Percentiles rank a stretch among this genome's conserved stretches.
Evolutionary conservation across 2,329 filamentous ascomycete genomes (phyloP).

Genomic region (Fusarium buharicum): DNA sequence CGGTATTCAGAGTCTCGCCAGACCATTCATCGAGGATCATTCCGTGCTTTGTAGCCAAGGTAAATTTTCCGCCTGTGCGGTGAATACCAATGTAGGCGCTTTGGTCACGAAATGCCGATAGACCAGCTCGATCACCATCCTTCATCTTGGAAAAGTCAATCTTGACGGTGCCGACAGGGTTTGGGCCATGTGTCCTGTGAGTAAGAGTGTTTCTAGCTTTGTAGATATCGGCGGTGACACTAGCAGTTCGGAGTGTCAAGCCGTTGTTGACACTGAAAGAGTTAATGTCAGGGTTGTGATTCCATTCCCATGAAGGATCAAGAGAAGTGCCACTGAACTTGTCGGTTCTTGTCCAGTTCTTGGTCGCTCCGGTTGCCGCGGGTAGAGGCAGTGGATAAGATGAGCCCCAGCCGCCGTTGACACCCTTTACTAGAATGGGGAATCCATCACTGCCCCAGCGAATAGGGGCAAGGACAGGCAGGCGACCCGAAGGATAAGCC

Average conservation of each 20-base stretch:
- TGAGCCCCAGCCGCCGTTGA: constrained; percentile 59
- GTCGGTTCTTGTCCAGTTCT: constrained; percentile 54
- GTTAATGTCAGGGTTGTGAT: constrained; percentile 66
- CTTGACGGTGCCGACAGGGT: constrained; percentile 59
- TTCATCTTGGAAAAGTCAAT: constrained; percentile 61
- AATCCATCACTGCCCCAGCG: constrained; percentile 64
- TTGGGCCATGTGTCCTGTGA: constrained; percentile 58
- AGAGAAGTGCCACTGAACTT: constrained; percentile 57
- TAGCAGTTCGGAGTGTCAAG: constrained; percentile 60
- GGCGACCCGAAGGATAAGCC: constrained; percentile 65
- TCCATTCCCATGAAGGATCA: constrained; percentile 67
- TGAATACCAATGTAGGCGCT: constrained; percentile 64
- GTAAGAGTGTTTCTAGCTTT: constrained; percentile 60
- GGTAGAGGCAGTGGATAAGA: constrained; percentile 53
- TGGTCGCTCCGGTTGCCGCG: constrained; percentile 10
- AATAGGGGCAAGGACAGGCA: constrained; percentile 67
- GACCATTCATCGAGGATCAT: constrained; percentile 52
- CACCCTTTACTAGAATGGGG: constrained; percentile 55
- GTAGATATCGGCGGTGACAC: constrained; percentile 63
- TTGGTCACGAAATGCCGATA: constrained; percentile 64
- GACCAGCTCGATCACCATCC: constrained; percentile 63
- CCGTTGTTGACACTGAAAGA: constrained; percentile 58
- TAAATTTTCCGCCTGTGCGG: constrained; percentile 43
- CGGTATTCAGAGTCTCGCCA: constrained; percentile 30
- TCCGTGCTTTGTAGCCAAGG: constrained; percentile 51